Base-by-base conservation (phyloP, 495 filamentous ascomycete genomes). In the Tuber melanosporum region DNA sequence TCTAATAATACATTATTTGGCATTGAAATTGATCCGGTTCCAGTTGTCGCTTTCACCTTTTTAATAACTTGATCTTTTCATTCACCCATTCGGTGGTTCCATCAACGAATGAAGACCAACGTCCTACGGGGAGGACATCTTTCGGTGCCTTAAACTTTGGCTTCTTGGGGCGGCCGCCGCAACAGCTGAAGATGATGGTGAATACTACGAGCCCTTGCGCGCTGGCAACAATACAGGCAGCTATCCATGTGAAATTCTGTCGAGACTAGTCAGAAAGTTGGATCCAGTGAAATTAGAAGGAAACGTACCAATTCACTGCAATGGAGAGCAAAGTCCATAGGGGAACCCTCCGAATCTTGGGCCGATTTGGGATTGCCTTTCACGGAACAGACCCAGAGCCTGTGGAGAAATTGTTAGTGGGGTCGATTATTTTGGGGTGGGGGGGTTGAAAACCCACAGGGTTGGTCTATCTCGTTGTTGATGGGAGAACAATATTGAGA, bases 171-270 rank as follows among this genome's bases (percentile, higher is more conserved):
- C 42, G 57, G 12, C 62, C 45, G 22, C 73, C 70, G 62, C 72
- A 76, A 46, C 66, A 80, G 32, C 77, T 74, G 42, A 80, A 69
- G 10, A 80, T 0, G 32, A 80, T 80, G 32, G 78, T 80, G 46
- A 78, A 78, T 80, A 80, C 76, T 80, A 80, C 79, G 22, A 80
- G 62, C 14, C 77, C 78, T 47, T 80, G 78, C 12, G 78, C 78
- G 14, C 74, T 52, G 39, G 78, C 79, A 71, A 72, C 79, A 19
- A 80, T 69, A 66, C 77, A 80, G 41, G 77, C 78, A 9, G 77
- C 70, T 42, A 74, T 39, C 78, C 77, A 80, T 66, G 77, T 80
- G 10, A 49, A 74, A n/a, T 57, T 70, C 78, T 80, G n/a, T 70
- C 8, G 20, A 75, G 49, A 10, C 2, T 36, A 57, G 32, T 47